Evolutionary conservation across 2,329 filamentous ascomycete genomes (phyloP), one percentile per base, ranked within the genome.

Genomic region (Xylariaceae sp.): DNA sequence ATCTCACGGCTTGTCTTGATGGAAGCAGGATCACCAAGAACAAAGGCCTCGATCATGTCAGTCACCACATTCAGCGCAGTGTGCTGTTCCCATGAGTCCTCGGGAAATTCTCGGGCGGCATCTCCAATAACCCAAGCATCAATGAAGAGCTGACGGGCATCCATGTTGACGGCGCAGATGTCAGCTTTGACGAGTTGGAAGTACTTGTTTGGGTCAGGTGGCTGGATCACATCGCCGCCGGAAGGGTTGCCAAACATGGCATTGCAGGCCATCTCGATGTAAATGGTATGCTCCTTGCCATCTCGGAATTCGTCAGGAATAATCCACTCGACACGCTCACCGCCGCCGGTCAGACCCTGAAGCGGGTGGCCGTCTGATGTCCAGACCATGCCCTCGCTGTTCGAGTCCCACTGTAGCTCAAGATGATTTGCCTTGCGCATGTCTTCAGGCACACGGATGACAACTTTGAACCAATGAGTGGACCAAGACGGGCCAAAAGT

Each of bases 201-300:
- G 66, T 87, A 88, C 61, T 80, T 87, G 74, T 96, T 83, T n/a
- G 89, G 87, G 52, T 87, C 77, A 0, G 94, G 94, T 12, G 94
- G 90, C 66, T 95, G 89, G 59, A 96, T 97, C 31, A 78, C 83
- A 67, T 95, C 89, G 22, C 89, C 90, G 17, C 86, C 86, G 0
- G 86, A 79, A 0, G 90, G 87, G 67, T 96, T 96, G 60, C 94
- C 94, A 71, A 97, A 97, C 91, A 97, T 97, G 68, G 86, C 85
- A 68, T 99, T 99, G 72, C 94, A 97, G 17, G 94, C 94, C 89
- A 97, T 96, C 73, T 99, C 94, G 57, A 99, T 86, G 68, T 96
- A 99, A 62, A 99, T 88, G 15, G 79, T 83, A 67, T 97, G 91
- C 62, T 90, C 82, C 66, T 92, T 84, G 46, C 90, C 91, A 67